Conservation (phyloP, 2,329 filamentous ascomycete genomes). For the Trichoderma asperellum region DNA sequence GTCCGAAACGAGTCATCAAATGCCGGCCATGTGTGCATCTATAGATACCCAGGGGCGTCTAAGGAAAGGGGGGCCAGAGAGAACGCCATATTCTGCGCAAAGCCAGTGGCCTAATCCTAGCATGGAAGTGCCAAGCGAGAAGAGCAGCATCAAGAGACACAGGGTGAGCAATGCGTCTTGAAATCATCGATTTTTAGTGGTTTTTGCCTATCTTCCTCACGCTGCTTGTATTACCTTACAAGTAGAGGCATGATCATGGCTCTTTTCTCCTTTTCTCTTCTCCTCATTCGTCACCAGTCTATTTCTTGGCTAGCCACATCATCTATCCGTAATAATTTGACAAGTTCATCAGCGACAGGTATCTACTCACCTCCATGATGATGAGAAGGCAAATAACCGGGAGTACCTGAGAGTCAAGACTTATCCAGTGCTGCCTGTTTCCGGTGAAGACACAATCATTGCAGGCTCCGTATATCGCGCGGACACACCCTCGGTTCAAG, state of each 20-base stretch:
- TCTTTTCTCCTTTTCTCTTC: neutral
- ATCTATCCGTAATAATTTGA: neutral
- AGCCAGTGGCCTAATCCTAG: neutral
- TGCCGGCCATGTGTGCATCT: neutral
- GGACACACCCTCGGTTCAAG: neutral
- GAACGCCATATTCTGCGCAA: conserved; percentile 12
- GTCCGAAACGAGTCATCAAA: neutral
- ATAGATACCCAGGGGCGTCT: neutral
- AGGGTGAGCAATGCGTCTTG: conserved; percentile 9
- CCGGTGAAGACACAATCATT: neutral
- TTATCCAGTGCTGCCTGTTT: neutral
- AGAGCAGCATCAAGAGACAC: neutral
- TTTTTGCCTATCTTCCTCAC: neutral
- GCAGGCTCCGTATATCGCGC: neutral
- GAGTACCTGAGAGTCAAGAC: neutral
- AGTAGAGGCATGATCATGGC: neutral
- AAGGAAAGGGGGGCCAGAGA: neutral
- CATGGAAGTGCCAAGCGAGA: conserved; percentile 26
- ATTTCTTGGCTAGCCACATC: neutral
- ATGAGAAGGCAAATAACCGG: neutral
- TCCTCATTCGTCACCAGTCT: neutral
- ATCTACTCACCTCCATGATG: neutral
- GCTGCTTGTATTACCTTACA: neutral
- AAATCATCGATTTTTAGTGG: neutral
- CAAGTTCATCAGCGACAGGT: neutral